Evolutionary conservation across 345 rosid species (phyloP).

Genomic region (Eucalyptus rudis): DNA sequence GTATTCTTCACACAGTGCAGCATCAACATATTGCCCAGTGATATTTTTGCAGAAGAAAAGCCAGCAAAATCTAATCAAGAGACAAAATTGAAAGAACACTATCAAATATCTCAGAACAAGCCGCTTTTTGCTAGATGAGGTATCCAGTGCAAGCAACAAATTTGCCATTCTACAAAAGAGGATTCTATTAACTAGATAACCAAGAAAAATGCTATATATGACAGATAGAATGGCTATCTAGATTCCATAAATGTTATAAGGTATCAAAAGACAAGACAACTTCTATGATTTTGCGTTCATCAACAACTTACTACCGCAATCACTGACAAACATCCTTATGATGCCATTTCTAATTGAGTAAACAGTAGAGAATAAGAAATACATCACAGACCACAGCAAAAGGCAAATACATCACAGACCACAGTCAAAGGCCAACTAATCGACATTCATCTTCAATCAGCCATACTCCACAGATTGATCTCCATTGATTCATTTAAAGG

Average conservation of each 20-base stretch:
- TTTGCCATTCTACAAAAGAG: background rate
- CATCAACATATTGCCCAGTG: background rate
- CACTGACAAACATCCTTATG: background rate
- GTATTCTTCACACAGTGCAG: background rate
- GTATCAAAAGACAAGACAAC: background rate
- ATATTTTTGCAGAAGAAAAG: background rate
- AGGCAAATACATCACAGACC: background rate
- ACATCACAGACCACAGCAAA: background rate
- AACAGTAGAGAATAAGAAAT: background rate
- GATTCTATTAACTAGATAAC: background rate
- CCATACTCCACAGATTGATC: background rate
- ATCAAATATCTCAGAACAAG: background rate
- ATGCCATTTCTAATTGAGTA: background rate
- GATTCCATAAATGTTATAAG: background rate
- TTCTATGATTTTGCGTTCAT: background rate
- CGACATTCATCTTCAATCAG: background rate
- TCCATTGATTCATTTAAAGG: background rate
- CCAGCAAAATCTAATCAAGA: background rate
- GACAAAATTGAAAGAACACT: background rate
- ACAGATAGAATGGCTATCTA: background rate
- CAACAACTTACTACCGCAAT: background rate
- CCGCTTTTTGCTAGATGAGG: background rate
- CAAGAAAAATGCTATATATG: background rate
- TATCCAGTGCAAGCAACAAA: background rate
- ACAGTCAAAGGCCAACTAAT: background rate